These are phyloP conservation scores for Amborella trichopoda DNA, from an alignment of 164 flowering plant species.

Conservation along the genomic window DNA sequence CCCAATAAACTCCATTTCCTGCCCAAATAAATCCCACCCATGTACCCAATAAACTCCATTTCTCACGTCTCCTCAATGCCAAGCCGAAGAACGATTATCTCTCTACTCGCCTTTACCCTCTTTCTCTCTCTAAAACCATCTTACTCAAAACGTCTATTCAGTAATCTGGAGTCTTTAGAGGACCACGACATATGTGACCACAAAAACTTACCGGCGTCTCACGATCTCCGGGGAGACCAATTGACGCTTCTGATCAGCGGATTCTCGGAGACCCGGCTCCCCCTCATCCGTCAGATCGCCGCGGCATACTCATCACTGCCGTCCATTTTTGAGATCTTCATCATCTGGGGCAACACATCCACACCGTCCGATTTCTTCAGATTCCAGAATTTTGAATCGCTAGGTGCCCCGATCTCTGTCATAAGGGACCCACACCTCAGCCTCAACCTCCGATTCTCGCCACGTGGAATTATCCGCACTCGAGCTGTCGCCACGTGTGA, in stretches of 20 bases:
- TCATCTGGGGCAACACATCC: conserved; percentile 82
- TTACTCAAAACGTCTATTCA: not conserved
- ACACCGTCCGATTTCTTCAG: conserved; percentile 38
- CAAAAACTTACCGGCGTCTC: no score
- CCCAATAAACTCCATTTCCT: no score
- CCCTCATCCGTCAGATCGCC: conserved; percentile 58
- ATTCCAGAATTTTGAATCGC: conserved; percentile 31
- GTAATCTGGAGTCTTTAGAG: conserved; percentile 17
- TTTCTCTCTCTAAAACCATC: conserved; percentile 1
- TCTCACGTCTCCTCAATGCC: not conserved
- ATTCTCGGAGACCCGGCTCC: conserved; percentile 64
- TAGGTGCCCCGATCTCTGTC: conserved; percentile 33
- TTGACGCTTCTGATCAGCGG: conserved; percentile 85
- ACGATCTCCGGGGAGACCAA: conserved; percentile 40
- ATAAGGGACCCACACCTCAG: conserved; percentile 36
- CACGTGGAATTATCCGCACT: conserved; percentile 37
- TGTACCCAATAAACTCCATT: no score
- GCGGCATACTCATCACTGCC: conserved; percentile 51
- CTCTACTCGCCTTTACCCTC: not conserved
- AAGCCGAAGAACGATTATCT: not conserved
- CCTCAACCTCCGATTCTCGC: conserved; percentile 67
- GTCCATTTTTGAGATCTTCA: conserved; percentile 40
- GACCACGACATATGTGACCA: conserved; percentile 13
- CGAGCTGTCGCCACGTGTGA: conserved; percentile 68
- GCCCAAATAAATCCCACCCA: no score